Conservation (phyloP, 768 basidiomycete species). For the Podaxis sp. region DNA sequence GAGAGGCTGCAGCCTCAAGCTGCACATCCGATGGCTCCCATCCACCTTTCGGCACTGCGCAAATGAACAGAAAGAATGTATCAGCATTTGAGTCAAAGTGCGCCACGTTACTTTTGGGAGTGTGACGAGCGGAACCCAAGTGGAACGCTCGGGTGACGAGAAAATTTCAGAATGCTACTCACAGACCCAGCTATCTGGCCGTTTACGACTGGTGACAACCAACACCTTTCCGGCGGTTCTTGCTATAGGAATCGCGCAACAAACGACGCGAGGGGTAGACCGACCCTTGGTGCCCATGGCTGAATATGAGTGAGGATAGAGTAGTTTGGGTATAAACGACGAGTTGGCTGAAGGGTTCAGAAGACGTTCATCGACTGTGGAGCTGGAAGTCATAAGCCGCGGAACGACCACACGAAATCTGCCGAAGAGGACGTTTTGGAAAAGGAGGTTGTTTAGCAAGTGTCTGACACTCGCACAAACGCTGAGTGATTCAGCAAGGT, state of each 20-base stretch:
- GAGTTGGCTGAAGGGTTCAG: slow-evolving; percentile 24
- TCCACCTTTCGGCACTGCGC: slow-evolving; percentile 87
- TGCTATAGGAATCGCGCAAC: slow-evolving; percentile 86
- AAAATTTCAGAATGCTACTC: slow-evolving; percentile 44
- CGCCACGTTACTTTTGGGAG: slow-evolving; percentile 12
- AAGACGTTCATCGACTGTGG: slow-evolving; percentile 29
- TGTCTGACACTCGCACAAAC: neutral
- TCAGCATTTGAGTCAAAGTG: slow-evolving; percentile 16
- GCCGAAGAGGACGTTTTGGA: slow-evolving; percentile 17
- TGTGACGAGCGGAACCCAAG: slow-evolving; percentile 6
- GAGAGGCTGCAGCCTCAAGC: slow-evolving; percentile 84
- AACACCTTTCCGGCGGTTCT: slow-evolving; percentile 75
- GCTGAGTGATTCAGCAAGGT: neutral
- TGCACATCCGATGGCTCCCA: slow-evolving; percentile 82
- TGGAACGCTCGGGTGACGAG: slow-evolving; percentile 9
- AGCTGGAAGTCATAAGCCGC: slow-evolving; percentile 21
- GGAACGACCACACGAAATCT: slow-evolving; percentile 21
- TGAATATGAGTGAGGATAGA: slow-evolving; percentile 19
- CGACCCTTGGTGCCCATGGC: slow-evolving; percentile 71
- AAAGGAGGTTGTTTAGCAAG: neutral
- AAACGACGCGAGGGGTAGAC: slow-evolving; percentile 80
- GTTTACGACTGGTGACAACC: slow-evolving; percentile 82
- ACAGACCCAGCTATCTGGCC: slow-evolving; percentile 84
- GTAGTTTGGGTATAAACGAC: slow-evolving; percentile 18
- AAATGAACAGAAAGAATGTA: slow-evolving; percentile 6